Evolutionary conservation across 139 green algal species (phyloP).

Genomic region (Bryopsis sp.): DNA sequence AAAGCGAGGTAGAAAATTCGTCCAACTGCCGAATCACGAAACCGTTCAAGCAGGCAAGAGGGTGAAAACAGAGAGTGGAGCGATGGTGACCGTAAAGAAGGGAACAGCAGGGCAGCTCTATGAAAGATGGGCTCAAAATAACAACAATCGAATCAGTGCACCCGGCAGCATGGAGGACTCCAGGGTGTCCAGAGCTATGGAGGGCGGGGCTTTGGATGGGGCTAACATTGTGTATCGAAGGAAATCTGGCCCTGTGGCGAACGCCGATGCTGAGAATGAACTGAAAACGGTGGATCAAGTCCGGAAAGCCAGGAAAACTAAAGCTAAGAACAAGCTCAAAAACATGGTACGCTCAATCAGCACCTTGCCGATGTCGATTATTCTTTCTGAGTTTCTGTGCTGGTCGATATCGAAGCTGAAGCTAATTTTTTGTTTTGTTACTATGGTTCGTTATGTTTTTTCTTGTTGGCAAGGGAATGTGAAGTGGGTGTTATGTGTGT

Average conservation of each 20-base stretch:
- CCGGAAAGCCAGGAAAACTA: not conserved
- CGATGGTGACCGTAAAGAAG: not conserved
- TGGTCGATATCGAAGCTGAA: too few relatives aligned
- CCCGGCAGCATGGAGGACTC: not conserved
- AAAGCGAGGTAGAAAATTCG: not conserved
- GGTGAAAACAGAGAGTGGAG: slow-evolving; percentile 8
- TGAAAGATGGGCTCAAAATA: not conserved
- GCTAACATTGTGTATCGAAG: not conserved
- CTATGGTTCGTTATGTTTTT: too few relatives aligned
- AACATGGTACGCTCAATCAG: slow-evolving; percentile 13
- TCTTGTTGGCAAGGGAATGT: too few relatives aligned
- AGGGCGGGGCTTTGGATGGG: not conserved
- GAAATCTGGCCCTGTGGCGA: not conserved
- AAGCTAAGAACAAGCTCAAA: not conserved
- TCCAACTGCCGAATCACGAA: not conserved
- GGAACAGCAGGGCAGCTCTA: not conserved
- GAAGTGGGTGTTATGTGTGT: too few relatives aligned
- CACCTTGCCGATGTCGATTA: too few relatives aligned
- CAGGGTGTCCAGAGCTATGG: not conserved
- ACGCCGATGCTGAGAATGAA: not conserved
- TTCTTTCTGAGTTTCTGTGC: too few relatives aligned
- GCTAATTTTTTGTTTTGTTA: too few relatives aligned
- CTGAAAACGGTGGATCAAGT: not conserved
- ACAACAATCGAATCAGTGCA: not conserved
- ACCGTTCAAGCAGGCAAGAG: not conserved